Conservation (phyloP, 83 land plant species). For the Picea engelmannii region DNA sequence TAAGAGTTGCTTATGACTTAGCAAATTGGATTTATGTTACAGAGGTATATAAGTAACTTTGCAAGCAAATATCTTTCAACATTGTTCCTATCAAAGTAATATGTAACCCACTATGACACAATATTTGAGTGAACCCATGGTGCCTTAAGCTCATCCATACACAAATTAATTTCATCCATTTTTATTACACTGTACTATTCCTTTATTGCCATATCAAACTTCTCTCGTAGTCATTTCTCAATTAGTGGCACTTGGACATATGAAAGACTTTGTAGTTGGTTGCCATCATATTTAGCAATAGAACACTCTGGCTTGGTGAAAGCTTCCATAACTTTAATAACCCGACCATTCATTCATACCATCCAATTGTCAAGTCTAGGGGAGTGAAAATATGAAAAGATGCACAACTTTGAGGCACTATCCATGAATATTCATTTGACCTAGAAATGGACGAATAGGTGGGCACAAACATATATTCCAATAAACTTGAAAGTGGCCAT, state of each 20-base stretch:
- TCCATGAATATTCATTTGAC: slow-evolving; percentile 16
- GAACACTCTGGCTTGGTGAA: slow-evolving; percentile 44
- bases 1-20: slow-evolving; percentile 53
- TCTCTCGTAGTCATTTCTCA: slow-evolving; percentile 44
- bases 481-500: neutral
- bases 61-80: slow-evolving; percentile 69
- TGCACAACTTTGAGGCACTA: slow-evolving; percentile 23
- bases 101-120: slow-evolving; percentile 71
- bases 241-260: neutral
- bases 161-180: slow-evolving; percentile 67
- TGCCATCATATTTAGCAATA: slow-evolving; percentile 26
- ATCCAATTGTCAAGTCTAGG: slow-evolving; percentile 69
- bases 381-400: slow-evolving; percentile 64
- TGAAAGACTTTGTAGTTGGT: slow-evolving; percentile 14
- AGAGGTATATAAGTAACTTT: slow-evolving; percentile 60
- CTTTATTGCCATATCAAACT: slow-evolving; percentile 46
- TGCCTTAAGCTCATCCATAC: slow-evolving; percentile 79
- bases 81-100: slow-evolving; percentile 81
- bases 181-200: slow-evolving; percentile 82
- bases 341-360: slow-evolving; percentile 22
- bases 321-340: slow-evolving; percentile 63
- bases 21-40: slow-evolving; percentile 31
- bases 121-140: slow-evolving; percentile 69
- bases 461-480: slow-evolving; percentile 12
- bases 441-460: slow-evolving; percentile 26